These are phyloP conservation scores for Alopecurus myosuroides DNA, from an alignment of 176 grass and related monocot genomes.

Conservation along the genomic window DNA sequence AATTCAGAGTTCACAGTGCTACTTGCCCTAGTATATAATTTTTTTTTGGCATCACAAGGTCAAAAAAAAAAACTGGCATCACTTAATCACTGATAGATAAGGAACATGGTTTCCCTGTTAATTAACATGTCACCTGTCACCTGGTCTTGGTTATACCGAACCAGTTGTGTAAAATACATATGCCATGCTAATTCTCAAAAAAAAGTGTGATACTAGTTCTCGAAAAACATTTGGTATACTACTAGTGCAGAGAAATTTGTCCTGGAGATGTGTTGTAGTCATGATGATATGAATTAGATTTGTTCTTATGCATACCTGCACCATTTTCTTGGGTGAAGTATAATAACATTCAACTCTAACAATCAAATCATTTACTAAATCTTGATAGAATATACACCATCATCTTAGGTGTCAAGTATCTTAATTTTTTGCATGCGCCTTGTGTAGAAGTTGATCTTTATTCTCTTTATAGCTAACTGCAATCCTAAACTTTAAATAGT, in stretches of 20 bases:
- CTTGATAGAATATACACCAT: conserved; percentile 10
- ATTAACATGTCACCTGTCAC: background rate
- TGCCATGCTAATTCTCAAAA: background rate
- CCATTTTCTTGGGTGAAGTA: conserved; percentile 7
- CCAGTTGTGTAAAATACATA: background rate
- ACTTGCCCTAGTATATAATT: conserved; percentile 8
- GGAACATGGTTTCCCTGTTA: background rate
- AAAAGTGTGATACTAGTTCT: background rate
- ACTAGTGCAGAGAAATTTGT: background rate
- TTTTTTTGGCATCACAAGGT: too few relatives aligned
- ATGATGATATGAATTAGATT: background rate
- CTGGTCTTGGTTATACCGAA: background rate
- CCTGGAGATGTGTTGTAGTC: background rate
- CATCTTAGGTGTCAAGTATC: background rate
- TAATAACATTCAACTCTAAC: background rate
- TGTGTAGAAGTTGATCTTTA: background rate
- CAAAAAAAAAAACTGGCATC: background rate
- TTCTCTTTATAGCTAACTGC: background rate
- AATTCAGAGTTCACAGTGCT: background rate
- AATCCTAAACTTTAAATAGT: background rate
- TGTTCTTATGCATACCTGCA: background rate
- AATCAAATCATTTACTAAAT: conserved; percentile 13
- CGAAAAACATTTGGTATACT: background rate
- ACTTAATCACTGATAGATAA: background rate
- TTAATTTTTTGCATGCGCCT: background rate